Conservation (phyloP, 2,329 filamentous ascomycete genomes). For the Talaromyces pinophilus region DNA sequence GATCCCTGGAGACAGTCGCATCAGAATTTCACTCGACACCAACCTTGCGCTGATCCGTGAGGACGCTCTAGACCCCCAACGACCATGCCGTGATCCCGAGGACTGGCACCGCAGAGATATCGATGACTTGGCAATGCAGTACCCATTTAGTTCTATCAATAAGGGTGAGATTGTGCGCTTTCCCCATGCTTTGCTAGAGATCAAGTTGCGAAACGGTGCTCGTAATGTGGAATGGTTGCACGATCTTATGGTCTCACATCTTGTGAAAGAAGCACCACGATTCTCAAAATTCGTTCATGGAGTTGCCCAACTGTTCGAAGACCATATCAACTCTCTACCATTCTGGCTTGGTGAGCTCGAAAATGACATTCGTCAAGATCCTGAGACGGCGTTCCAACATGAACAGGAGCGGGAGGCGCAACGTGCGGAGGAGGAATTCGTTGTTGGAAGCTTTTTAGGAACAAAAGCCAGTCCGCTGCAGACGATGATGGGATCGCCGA, state of each 20-base stretch:
- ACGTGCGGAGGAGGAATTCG: conserved; percentile 80
- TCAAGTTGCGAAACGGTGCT: conserved; percentile 68
- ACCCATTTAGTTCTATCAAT: conserved; percentile 82
- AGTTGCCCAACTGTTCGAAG: conserved; percentile 86
- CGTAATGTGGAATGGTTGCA: conserved; percentile 83
- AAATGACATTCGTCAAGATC: conserved; percentile 90
- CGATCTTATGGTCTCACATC: conserved; percentile 87
- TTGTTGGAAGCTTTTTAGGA: conserved; percentile 83
- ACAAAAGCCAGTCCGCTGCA: conserved; percentile 41
- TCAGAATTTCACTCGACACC: conserved; percentile 91
- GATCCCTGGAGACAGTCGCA: conserved; percentile 85
- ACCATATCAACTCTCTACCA: conserved; percentile 92
- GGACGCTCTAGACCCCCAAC: conserved; percentile 71
- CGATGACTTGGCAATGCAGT: conserved; percentile 77
- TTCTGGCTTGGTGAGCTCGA: conserved; percentile 95
- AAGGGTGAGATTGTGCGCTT: conserved; percentile 91
- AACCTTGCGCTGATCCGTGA: conserved; percentile 82
- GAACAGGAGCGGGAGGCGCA: conserved; percentile 83
- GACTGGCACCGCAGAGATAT: conserved; percentile 93
- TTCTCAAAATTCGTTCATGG: conserved; percentile 99
- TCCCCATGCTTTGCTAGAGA: conserved; percentile 86
- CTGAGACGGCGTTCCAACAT: conserved; percentile 83
- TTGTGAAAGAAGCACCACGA: conserved; percentile 82
- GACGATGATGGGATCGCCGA: conserved; percentile 39
- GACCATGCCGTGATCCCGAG: conserved; percentile 84